A percentile compares a stretch with the other conserved stretches of the same genome.
Conservation (phyloP, 225 moss, liverwort and hornwort species). For the Marchantia paleacea region DNA sequence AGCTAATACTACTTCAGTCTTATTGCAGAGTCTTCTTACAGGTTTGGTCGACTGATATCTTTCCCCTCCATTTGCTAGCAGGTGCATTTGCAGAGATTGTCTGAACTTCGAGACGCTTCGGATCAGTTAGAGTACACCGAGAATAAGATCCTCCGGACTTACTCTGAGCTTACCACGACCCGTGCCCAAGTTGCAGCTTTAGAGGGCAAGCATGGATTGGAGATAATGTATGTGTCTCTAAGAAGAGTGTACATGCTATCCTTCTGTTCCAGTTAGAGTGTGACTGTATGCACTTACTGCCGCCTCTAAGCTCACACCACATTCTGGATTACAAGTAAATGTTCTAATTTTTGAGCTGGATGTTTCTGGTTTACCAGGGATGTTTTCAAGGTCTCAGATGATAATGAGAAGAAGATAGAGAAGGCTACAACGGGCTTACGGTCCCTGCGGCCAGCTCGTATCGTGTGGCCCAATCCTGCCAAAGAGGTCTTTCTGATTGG, state of each 20-base stretch:
- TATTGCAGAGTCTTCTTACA: background rate
- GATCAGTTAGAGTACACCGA: constrained; percentile 44
- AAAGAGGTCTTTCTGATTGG: constrained; percentile 39
- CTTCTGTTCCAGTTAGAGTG: background rate
- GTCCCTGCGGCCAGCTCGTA: constrained; percentile 26
- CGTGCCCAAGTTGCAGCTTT: constrained; percentile 32
- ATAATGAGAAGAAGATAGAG: constrained; percentile 17
- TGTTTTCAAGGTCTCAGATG: constrained; percentile 15
- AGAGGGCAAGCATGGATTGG: constrained; percentile 22
- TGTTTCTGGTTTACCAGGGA: constrained; percentile 29
- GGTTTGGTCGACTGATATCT: background rate
- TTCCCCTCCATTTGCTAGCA: constrained; percentile 8
- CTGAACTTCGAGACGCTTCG: constrained; percentile 27
- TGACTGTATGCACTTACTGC: background rate
- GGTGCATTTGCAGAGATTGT: constrained; percentile 14
- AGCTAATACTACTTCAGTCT: too few species aligned
- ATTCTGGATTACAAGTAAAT: background rate
- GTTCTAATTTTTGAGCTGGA: background rate
- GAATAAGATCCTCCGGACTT: constrained; percentile 28
- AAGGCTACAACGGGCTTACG: background rate
- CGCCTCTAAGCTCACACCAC: background rate
- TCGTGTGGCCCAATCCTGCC: constrained; percentile 46
- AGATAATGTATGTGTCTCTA: constrained; percentile 27
- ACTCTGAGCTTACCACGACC: constrained; percentile 29
- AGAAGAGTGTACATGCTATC: background rate